phyloP scores from a whole-genome alignment of 139 green algal genomes.

The Chlorella ohadii region DNA sequence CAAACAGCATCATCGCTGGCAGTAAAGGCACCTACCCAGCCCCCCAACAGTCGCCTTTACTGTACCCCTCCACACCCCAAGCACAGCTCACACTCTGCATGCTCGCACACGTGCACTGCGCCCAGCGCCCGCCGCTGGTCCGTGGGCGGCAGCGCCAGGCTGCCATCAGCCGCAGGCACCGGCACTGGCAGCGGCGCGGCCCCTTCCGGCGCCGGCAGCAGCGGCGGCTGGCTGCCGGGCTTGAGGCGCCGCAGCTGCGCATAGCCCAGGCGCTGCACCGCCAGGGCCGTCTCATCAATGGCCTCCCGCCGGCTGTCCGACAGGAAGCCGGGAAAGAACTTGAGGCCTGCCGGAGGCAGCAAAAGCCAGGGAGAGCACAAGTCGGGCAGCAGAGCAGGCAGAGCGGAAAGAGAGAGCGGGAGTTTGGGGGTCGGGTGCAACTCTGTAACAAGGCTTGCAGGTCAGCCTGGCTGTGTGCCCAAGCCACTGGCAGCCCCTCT shows the following conservation, averaged over 20 bases:
- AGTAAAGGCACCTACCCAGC: too few relatives aligned
- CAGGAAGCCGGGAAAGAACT: slow-evolving; percentile 75
- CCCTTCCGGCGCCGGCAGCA: slow-evolving; percentile 3
- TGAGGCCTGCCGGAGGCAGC: slow-evolving; percentile 61
- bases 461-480: too few relatives aligned
- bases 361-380: too few relatives aligned
- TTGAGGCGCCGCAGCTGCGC: slow-evolving; percentile 49
- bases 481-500: too few relatives aligned
- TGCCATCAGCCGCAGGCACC: background rate
- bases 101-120: slow-evolving; percentile 66
- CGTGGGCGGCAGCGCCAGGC: background rate
- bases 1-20: too few relatives aligned
- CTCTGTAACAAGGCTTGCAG: too few relatives aligned
- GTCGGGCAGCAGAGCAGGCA: background rate
- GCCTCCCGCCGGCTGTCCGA: slow-evolving; percentile 48
- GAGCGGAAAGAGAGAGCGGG: too few relatives aligned
- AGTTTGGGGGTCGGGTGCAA: too few relatives aligned
- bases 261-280: slow-evolving; percentile 59
- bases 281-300: slow-evolving; percentile 65
- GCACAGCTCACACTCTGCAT: slow-evolving; percentile 43
- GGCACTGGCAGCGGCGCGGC: background rate
- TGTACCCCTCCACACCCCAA: too few relatives aligned
- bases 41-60: too few relatives aligned
- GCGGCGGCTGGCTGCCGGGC: slow-evolving; percentile 28
- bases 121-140: slow-evolving; percentile 4